A percentile compares a stretch with the other conserved stretches of the same genome.
These are phyloP conservation scores for Picochlorum sp. DNA, from an alignment of 139 green algal species.

Conservation along the genomic window DNA sequence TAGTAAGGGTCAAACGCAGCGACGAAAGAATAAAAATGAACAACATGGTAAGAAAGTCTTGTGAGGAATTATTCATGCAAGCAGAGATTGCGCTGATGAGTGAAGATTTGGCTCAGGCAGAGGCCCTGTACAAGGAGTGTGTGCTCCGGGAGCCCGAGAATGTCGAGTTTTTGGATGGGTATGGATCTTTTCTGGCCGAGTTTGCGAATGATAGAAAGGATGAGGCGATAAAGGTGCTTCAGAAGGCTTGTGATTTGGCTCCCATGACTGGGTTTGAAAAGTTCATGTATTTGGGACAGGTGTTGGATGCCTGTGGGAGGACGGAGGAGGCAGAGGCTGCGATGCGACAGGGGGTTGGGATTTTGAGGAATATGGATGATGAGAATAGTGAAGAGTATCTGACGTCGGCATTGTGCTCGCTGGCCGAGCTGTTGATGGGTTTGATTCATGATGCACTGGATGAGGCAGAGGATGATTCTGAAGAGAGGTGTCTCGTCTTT, in stretches of 20 bases:
- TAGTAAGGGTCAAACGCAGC: too few relatives aligned
- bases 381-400: slow-evolving; percentile 16
- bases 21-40: too few relatives aligned
- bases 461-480: slow-evolving; percentile 12
- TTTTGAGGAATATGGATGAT: slow-evolving; percentile 25
- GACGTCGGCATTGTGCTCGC: slow-evolving; percentile 43
- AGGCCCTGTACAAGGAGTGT: slow-evolving; percentile 9
- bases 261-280: slow-evolving; percentile 71
- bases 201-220: slow-evolving; percentile 27
- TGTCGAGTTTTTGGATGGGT: slow-evolving; percentile 47
- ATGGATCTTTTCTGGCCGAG: slow-evolving; percentile 60
- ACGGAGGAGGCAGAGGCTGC: slow-evolving; percentile 17
- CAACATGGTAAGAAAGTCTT: slow-evolving; percentile 6
- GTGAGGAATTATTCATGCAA: slow-evolving; percentile 22
- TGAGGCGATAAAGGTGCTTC: slow-evolving; percentile 51
- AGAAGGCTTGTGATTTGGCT: slow-evolving; percentile 35
- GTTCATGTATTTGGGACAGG: slow-evolving; percentile 81
- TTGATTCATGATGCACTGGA: slow-evolving; percentile 16
- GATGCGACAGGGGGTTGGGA: slow-evolving; percentile 25
- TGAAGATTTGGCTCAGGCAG: slow-evolving; percentile 13
- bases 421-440: slow-evolving; percentile 53
- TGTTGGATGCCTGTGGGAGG: slow-evolving; percentile 24
- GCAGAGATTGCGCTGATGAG: slow-evolving; percentile 19
- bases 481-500: background rate
- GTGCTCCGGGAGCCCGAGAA: slow-evolving; percentile 34